Percentiles rank a stretch among this genome's conserved stretches.
Conservation (phyloP, 1,284 basidiomycete genomes). For the Pascua sp. region DNA sequence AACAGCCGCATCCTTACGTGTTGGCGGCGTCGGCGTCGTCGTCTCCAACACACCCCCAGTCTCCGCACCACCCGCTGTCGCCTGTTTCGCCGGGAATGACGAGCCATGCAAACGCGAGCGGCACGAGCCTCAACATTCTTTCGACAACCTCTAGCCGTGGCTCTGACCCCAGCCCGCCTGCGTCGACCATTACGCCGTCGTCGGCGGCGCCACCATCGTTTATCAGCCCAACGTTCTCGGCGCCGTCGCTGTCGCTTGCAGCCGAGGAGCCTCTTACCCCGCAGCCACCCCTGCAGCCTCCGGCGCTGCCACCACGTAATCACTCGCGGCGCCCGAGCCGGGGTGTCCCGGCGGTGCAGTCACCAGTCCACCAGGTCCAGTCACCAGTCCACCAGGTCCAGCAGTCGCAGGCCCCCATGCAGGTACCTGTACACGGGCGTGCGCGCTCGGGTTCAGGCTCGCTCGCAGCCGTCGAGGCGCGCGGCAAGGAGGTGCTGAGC, state of each 20-base stretch:
- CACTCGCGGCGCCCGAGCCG: no score
- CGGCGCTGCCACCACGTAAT: neutral
- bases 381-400: neutral
- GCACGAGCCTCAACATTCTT: no score
- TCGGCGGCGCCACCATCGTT: no score
- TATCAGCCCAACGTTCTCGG: no score
- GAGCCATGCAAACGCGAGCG: no score
- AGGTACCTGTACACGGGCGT: constrained; percentile 8
- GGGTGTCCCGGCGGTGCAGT: neutral
- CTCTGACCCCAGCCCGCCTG: no score
- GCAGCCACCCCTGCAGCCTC: neutral
- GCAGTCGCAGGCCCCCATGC: neutral
- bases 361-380: neutral
- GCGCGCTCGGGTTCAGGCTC: constrained; percentile 27
- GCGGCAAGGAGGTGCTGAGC: constrained; percentile 45
- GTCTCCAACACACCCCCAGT: neutral
- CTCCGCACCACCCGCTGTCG: neutral
- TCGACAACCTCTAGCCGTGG: no score
- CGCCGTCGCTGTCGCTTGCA: no score
- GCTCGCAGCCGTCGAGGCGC: constrained; percentile 19
- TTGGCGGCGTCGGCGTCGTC: neutral
- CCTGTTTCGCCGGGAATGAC: no score
- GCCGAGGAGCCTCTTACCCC: neutral
- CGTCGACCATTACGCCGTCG: no score
- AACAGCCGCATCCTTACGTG: constrained; percentile 21